A percentile compares a stretch with the other conserved stretches of the same genome.
These are phyloP conservation scores for Sungouiella thailandica DNA, from an alignment of 805 yeast species.

Conservation along the genomic window DNA sequence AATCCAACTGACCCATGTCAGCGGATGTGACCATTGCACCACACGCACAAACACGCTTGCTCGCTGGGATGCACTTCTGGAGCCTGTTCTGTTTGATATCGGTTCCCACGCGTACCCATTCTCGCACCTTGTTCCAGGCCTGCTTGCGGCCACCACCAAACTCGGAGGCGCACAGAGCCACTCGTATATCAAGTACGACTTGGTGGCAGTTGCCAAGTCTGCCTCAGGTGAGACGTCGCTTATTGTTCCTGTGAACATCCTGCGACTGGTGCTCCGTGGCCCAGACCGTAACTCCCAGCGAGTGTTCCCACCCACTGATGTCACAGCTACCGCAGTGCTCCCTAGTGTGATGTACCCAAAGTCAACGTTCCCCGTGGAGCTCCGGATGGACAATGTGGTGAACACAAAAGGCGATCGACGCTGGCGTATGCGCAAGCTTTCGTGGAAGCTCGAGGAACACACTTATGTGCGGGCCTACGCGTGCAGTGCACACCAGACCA, in stretches of 20 bases:
- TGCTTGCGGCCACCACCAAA: slow-evolving; percentile 74
- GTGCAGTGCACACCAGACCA: slow-evolving; percentile 54
- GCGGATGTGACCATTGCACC: slow-evolving; percentile 56
- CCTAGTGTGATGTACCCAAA: slow-evolving; percentile 90
- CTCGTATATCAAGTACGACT: slow-evolving; percentile 63
- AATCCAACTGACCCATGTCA: slow-evolving; percentile 44
- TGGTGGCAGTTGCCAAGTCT: slow-evolving; percentile 54
- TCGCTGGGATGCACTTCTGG: slow-evolving; percentile 78
- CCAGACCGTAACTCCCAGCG: slow-evolving; percentile 83
- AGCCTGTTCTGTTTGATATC: slow-evolving; percentile 49
- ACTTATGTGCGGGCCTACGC: slow-evolving; percentile 55
- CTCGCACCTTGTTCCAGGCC: slow-evolving; percentile 83
- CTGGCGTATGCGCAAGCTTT: slow-evolving; percentile 89
- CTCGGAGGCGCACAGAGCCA: slow-evolving; percentile 48
- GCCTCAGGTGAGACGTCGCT: slow-evolving; percentile 22
- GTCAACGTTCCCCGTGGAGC: slow-evolving; percentile 77
- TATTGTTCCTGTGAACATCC: slow-evolving; percentile 65
- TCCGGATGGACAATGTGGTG: slow-evolving; percentile 70
- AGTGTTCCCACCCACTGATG: slow-evolving; percentile 92
- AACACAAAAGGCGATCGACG: slow-evolving; percentile 49
- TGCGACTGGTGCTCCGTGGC: slow-evolving; percentile 74
- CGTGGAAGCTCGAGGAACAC: slow-evolving; percentile 86
- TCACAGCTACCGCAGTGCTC: slow-evolving; percentile 78
- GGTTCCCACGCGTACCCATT: slow-evolving; percentile 90
- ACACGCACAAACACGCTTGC: slow-evolving; percentile 60